These are phyloP conservation scores for Bacterosira constricta DNA, from an alignment of 108 stramenopile species.

Conservation along the genomic window DNA sequence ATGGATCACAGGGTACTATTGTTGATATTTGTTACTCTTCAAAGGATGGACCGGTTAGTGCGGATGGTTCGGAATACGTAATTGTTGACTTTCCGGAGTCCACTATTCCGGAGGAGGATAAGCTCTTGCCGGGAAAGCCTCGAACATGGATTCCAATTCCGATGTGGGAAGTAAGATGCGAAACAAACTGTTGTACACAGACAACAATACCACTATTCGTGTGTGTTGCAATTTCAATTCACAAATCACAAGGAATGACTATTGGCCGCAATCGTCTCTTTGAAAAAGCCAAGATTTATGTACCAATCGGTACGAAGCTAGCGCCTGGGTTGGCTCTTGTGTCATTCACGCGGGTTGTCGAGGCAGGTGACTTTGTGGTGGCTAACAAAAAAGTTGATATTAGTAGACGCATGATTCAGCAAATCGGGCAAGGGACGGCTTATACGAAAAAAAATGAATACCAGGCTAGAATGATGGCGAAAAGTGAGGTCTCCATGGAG, in stretches of 20 bases:
- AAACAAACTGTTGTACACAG: conserved; percentile 1
- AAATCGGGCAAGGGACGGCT: too few species aligned
- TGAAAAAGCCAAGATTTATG: too few species aligned
- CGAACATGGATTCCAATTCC: conserved; percentile 3
- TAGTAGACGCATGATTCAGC: too few species aligned
- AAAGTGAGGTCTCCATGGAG: too few species aligned
- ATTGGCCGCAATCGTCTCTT: neutral
- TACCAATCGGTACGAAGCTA: too few species aligned
- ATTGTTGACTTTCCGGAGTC: conserved; percentile 8
- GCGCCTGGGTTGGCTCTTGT: too few species aligned
- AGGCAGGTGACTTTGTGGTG: too few species aligned
- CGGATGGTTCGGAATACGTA: neutral
- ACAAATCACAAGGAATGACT: conserved; percentile 23
- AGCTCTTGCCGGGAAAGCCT: neutral
- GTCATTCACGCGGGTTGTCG: too few species aligned
- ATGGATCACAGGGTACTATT: conserved; percentile 11
- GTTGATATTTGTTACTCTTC: neutral
- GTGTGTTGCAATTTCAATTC: conserved; percentile 14
- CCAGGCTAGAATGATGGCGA: too few species aligned
- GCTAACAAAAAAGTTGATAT: too few species aligned
- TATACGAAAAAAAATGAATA: too few species aligned
- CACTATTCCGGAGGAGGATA: neutral
- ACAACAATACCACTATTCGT: neutral
- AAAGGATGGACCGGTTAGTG: neutral
- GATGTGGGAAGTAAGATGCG: neutral